A percentile compares a stretch with the other conserved stretches of the same genome.
These are phyloP conservation scores for Phytopythium mirpurense DNA, from an alignment of 352 stramenopile species.

Conservation along the genomic window DNA sequence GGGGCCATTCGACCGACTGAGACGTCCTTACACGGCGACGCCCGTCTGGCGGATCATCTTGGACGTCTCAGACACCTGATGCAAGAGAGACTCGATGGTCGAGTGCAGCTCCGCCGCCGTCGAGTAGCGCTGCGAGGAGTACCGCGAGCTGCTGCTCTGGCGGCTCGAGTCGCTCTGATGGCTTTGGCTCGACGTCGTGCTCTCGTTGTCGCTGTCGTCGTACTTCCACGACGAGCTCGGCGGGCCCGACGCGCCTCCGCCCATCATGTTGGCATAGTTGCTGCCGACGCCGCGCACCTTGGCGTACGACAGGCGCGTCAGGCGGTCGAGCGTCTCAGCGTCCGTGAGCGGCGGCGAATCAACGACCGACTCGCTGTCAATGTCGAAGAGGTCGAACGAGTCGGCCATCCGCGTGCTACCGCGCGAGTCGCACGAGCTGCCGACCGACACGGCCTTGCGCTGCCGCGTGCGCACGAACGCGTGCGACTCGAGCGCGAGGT, in stretches of 20 bases:
- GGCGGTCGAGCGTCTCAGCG: conserved; percentile 29
- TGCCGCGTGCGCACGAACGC: conserved; percentile 32
- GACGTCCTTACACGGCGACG: conserved; percentile 23
- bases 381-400: conserved; percentile 55
- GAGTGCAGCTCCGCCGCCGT: conserved; percentile 50
- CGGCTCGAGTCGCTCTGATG: conserved; percentile 16
- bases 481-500: conserved; percentile 36
- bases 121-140: conserved; percentile 42
- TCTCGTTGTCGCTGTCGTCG: conserved; percentile 52
- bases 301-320: conserved; percentile 27
- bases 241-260: conserved; percentile 14
- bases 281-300: conserved; percentile 33
- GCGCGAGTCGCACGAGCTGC: conserved; percentile 48
- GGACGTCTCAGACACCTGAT: conserved; percentile 64
- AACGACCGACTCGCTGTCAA: conserved; percentile 39
- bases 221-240: conserved; percentile 36
- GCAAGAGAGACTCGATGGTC: conserved; percentile 67
- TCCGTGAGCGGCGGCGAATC: conserved; percentile 25
- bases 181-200: conserved; percentile 40
- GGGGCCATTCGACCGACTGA: neutral
- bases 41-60: conserved; percentile 44
- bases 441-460: conserved; percentile 45
- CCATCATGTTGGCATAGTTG: conserved; percentile 5
- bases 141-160: conserved; percentile 34
- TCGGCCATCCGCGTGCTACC: conserved; percentile 52